Base-by-base conservation (phyloP, 305 asterid genomes). In the Caryopteris hybrid region DNA sequence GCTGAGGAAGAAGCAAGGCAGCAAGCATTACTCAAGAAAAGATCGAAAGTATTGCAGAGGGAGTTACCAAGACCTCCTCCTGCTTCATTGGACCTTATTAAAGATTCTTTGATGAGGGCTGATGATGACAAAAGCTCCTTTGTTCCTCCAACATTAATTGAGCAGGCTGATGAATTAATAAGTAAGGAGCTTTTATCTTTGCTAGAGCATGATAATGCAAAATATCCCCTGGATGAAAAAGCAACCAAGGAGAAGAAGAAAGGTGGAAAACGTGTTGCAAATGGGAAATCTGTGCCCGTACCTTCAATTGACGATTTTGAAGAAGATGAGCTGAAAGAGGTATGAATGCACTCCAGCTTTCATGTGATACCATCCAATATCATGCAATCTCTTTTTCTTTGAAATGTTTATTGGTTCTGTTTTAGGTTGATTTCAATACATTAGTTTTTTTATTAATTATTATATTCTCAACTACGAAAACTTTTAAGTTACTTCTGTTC, bases 51-150 rank as follows among this genome's bases (percentile, higher is more conserved):
- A 17, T 74, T 91, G 78, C 99, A 95, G 79, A 85, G 99, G 84
- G 96, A 85, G 84, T 88, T 94, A 43, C 99, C 99, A 22, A 84
- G 99, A 78, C 99, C 98, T 45, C 97, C 98, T 68, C 72, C 76
- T 61, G 84, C 89, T 72, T 86, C 98, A 3, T 41, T 91, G 78
- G 97, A 89, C 52, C 81, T 91, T 70, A 89, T 95, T 20, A 86
- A 79, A 66, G 73, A 69, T 50, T 82, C 97, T 21, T 81, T 91
- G 70, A 68, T 84, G 63, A 86, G 85, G 75, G 76, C 91, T 61
- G 95, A 81, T 66, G 98, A 81, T 68, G 99, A 91, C 73, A 89
- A 95, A 83, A 95, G 98, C 86, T 80, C 97, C 31, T 80, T 91
- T 76, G 99, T 84, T 53, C 97, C 99, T 72, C 96, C 97, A 11